phyloP scores from a whole-genome alignment of 768 basidiomycete genomes.

The Sporobolomyces roseus region DNA sequence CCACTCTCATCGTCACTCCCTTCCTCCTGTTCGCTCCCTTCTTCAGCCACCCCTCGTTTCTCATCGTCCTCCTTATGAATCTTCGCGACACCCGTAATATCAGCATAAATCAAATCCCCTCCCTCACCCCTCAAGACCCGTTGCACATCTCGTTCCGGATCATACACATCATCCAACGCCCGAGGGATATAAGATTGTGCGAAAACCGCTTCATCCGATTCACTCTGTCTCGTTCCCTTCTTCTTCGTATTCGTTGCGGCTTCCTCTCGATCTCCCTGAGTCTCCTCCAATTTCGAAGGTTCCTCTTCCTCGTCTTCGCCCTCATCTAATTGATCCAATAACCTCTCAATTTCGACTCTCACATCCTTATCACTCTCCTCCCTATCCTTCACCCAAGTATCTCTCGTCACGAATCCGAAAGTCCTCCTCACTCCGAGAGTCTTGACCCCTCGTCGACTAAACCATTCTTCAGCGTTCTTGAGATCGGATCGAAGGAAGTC shows the following conservation, averaged over 20 bases:
- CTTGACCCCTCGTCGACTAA: slow-evolving; percentile 66
- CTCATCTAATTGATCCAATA: slow-evolving; percentile 30
- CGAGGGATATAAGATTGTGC: slow-evolving; percentile 87
- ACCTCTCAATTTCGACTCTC: slow-evolving; percentile 36
- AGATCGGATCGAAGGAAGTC: slow-evolving; percentile 93
- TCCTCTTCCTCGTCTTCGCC: slow-evolving; percentile 45
- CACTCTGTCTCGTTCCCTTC: slow-evolving; percentile 36
- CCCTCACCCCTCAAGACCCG: slow-evolving; percentile 67
- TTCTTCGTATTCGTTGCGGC: not conserved
- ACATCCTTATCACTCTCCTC: slow-evolving; percentile 38
- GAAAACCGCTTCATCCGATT: slow-evolving; percentile 84
- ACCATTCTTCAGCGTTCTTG: slow-evolving; percentile 89
- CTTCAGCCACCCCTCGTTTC: slow-evolving; percentile 47
- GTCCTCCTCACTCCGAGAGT: slow-evolving; percentile 74
- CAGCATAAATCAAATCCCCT: slow-evolving; percentile 73
- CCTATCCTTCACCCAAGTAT: slow-evolving; percentile 49
- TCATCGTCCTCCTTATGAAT: slow-evolving; percentile 46
- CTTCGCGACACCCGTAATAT: slow-evolving; percentile 66
- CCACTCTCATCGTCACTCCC: slow-evolving; percentile 29
- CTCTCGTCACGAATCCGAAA: slow-evolving; percentile 77
- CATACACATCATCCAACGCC: slow-evolving; percentile 82
- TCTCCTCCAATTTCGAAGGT: slow-evolving; percentile 5
- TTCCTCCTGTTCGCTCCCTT: slow-evolving; percentile 45
- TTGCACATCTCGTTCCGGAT: slow-evolving; percentile 88
- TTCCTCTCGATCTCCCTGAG: slow-evolving; percentile 12